Conservation (phyloP, 169 alveolate genomes). For the Cryptosporidium muris region DNA sequence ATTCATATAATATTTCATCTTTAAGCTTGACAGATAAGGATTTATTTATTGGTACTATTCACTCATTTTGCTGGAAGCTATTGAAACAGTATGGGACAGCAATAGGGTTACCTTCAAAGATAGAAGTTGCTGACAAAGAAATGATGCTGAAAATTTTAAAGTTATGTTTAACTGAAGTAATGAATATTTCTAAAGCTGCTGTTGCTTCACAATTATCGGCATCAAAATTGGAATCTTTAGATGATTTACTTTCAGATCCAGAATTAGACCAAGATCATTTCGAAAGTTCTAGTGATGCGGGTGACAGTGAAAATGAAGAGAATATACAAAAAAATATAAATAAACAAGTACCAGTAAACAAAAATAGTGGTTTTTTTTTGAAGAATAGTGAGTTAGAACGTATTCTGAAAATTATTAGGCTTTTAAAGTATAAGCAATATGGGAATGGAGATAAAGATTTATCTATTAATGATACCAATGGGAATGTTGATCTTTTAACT, state of each 20-base stretch:
- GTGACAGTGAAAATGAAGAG: neutral
- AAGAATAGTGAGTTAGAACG: slow-evolving; percentile 39
- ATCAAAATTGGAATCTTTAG: neutral
- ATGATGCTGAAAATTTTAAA: slow-evolving; percentile 14
- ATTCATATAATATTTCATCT: neutral
- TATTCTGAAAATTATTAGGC: slow-evolving; percentile 24
- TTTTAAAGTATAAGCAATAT: slow-evolving; percentile 18
- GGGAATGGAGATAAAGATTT: slow-evolving; percentile 4
- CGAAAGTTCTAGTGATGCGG: slow-evolving; percentile 20
- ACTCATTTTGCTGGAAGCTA: slow-evolving; percentile 76
- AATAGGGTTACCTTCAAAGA: slow-evolving; percentile 66
- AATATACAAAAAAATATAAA: neutral
- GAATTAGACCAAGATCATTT: slow-evolving; percentile 43
- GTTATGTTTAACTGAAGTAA: slow-evolving; percentile 26
- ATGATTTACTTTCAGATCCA: neutral
- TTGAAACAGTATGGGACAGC: slow-evolving; percentile 61
- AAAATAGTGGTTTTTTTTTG: neutral
- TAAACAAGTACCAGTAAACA: neutral
- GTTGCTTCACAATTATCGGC: slow-evolving; percentile 20
- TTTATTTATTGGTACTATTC: slow-evolving; percentile 75
- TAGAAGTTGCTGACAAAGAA: slow-evolving; percentile 35
- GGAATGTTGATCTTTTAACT: slow-evolving; percentile 35
- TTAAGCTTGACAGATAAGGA: slow-evolving; percentile 10
- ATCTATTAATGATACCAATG: slow-evolving; percentile 37
- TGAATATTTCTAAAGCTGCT: neutral